Base-by-base conservation (phyloP, 2,329 filamentous ascomycete species). In the Fusarium fujikuroi region DNA sequence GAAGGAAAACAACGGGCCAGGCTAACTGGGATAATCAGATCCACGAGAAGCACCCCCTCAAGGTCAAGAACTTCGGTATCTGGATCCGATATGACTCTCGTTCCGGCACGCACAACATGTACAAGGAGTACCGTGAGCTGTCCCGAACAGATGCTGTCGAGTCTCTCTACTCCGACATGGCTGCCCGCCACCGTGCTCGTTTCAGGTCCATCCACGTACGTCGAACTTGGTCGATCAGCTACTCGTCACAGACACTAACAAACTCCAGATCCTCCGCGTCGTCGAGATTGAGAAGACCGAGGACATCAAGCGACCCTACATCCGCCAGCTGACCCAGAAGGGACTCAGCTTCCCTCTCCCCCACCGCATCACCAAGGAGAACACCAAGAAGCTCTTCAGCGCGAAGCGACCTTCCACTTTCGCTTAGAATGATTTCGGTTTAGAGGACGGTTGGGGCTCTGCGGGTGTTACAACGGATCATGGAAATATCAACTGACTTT, bases 121-220 rank as follows among this genome's bases (percentile, higher is more conserved):
- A 99, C 94, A 98, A 98, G 92, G 96, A 99, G 92, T 98, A 98
- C 93, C 94, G 96, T 85, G 96, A 98, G 91, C 93, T 98, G 91
- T 95, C 93, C 85, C 91, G 96, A 87, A 93, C 92, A 83, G 95
- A 96, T 80, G 96, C 96, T 79, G 95, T 98, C 83, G 93, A 98
- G 88, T 88, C 95, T 80, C 92, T 99, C 84, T 99, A 99, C 93
- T 93, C 96, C 88, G 96, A 99, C 90, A 98, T 99, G 96, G 95
- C 96, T 80, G 95, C 97, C 86, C 94, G 96, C 86, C 96, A 99
- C 92, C 95, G 82, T 80, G 92, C 96, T 83, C 94, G 96, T 83
- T 99, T 99, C 91, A 92, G 96, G 88, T 97, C 94, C 80, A 96
- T 99, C 85, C 95, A 98, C 91, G 95, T 98, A 95, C 77, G 95